Conservation (phyloP, 208 protist genomes). For the Leptomonas seymouri region DNA sequence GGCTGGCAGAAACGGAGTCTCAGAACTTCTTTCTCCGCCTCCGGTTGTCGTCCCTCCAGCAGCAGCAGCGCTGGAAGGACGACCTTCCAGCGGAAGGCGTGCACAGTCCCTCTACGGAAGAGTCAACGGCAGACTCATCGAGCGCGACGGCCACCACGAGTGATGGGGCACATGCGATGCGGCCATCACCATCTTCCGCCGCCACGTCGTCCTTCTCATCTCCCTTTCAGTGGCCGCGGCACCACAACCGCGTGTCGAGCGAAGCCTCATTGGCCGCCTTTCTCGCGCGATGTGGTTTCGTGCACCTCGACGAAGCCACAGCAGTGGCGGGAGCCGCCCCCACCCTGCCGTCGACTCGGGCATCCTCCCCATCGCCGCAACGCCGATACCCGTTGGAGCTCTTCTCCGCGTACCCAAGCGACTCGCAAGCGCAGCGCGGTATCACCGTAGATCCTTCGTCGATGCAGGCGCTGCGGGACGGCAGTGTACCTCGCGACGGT, state of each 20-base stretch:
- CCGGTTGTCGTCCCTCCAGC: constrained; percentile 10
- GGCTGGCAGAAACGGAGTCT: constrained; percentile 8
- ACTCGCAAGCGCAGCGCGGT: constrained; percentile 1
- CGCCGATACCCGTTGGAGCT: neutral
- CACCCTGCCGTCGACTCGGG: neutral
- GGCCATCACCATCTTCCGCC: neutral
- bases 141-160: neutral
- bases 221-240: constrained; percentile 15
- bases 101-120: neutral
- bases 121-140: no score
- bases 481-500: neutral
- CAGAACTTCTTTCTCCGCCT: constrained; percentile 28
- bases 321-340: neutral
- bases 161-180: neutral
- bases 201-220: constrained; percentile 1
- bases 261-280: constrained; percentile 19
- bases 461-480: neutral
- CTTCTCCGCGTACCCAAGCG: constrained; percentile 5
- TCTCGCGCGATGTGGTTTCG: constrained; percentile 31
- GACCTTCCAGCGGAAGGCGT: neutral
- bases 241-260: constrained; percentile 8
- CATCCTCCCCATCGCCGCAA: neutral
- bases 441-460: constrained; percentile 3
- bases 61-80: neutral
- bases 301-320: neutral